Conservation (phyloP, 345 rosid genomes). For the Iberis pinnata region DNA sequence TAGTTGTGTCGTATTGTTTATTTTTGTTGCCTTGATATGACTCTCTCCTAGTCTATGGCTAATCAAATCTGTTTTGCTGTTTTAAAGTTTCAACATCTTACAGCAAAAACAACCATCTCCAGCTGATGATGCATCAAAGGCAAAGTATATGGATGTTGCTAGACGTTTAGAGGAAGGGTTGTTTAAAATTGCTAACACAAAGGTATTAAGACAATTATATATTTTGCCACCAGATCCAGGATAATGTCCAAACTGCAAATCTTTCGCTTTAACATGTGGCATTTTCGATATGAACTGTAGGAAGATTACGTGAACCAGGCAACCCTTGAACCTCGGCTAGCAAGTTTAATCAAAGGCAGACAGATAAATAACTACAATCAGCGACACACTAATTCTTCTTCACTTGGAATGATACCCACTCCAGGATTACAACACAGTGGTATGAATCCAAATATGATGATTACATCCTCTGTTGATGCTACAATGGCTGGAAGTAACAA, state of each 20-base stretch:
- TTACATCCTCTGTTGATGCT: slow-evolving; percentile 60
- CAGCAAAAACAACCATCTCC: slow-evolving; percentile 45
- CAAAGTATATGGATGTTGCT: slow-evolving; percentile 52
- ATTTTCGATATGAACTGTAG: slow-evolving; percentile 30
- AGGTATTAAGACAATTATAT: slow-evolving; percentile 38
- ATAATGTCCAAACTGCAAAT: background rate
- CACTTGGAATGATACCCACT: slow-evolving; percentile 73
- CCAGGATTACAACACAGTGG: slow-evolving; percentile 73
- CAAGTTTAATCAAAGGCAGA: slow-evolving; percentile 31
- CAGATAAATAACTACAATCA: slow-evolving; percentile 34
- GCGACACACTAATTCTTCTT: slow-evolving; percentile 44
- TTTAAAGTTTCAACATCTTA: slow-evolving; percentile 44
- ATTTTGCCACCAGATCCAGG: slow-evolving; percentile 6
- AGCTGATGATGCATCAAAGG: slow-evolving; percentile 41
- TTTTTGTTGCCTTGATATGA: no score
- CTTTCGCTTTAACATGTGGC: background rate
- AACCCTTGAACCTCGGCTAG: slow-evolving; percentile 55
- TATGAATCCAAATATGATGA: slow-evolving; percentile 55
- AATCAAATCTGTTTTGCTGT: background rate
- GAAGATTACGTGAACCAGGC: slow-evolving; percentile 55
- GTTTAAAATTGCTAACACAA: slow-evolving; percentile 53
- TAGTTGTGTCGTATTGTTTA: background rate
- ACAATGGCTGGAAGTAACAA: slow-evolving; percentile 49
- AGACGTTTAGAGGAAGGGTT: slow-evolving; percentile 89
- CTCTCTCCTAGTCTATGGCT: background rate